Evolutionary conservation across 2,329 filamentous ascomycete species (phyloP).

Genomic region (Aphanocladium album): DNA sequence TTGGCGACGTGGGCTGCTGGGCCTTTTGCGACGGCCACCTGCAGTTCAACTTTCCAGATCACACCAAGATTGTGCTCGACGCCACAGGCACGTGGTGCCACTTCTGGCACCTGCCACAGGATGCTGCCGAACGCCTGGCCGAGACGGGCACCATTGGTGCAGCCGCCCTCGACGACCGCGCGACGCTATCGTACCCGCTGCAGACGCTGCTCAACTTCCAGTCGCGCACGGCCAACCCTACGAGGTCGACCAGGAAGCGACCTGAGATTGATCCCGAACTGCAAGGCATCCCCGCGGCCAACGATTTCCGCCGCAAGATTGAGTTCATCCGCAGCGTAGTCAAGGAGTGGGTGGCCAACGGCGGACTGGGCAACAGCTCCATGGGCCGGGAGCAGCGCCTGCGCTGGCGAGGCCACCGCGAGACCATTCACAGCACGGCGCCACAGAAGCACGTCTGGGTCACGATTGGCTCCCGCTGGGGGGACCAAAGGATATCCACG

Average conservation of each 20-base stretch:
- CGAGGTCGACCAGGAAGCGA: conserved; percentile 45
- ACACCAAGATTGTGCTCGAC: conserved; percentile 78
- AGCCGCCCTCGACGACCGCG: conserved; percentile 64
- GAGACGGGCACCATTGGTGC: conserved; percentile 63
- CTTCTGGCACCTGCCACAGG: conserved; percentile 70
- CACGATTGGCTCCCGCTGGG: conserved; percentile 59
- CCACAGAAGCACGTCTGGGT: conserved; percentile 64
- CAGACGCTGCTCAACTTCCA: conserved; percentile 67
- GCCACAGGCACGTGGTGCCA: conserved; percentile 69
- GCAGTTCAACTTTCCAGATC: conserved; percentile 85
- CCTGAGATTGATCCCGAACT: conserved; percentile 57
- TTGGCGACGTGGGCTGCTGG: conserved; percentile 78
- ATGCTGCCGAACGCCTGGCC: conserved; percentile 62
- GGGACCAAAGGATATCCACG: conserved; percentile 51
- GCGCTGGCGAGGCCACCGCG: conserved; percentile 54
- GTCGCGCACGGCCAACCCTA: conserved; percentile 24
- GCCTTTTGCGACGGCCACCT: conserved; percentile 75
- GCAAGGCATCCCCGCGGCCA: conserved; percentile 63
- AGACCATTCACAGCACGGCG: conserved; percentile 45
- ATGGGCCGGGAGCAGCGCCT: conserved; percentile 51
- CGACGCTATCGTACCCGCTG: conserved; percentile 65
- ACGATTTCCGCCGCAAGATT: conserved; percentile 69
- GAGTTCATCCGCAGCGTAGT: conserved; percentile 65
- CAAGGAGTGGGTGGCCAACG: conserved; percentile 65
- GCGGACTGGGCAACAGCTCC: conserved; percentile 63